A percentile compares a stretch with the other conserved stretches of the same genome.
These are phyloP conservation scores for Aspergillus ochraceus DNA, from an alignment of 2,329 filamentous ascomycete genomes.

Conservation along the genomic window DNA sequence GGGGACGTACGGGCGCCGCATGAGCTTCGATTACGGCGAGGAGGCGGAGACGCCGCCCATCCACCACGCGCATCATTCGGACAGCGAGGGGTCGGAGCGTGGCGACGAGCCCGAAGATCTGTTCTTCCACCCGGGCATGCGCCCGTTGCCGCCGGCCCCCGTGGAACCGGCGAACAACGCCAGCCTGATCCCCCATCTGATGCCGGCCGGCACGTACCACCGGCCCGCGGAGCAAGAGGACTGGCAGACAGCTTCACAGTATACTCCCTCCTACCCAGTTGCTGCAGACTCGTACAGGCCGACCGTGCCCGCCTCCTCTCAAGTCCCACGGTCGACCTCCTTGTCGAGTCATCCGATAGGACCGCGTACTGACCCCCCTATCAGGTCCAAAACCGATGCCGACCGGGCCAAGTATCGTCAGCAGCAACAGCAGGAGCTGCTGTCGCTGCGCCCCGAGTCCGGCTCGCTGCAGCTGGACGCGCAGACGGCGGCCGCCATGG, in stretches of 20 bases:
- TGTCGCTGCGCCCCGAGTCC: conserved; percentile 50
- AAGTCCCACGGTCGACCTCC: conserved; percentile 74
- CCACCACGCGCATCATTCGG: conserved; percentile 45
- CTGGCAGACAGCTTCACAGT: conserved; percentile 34
- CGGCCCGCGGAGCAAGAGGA: conserved; percentile 49
- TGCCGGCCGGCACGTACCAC: conserved; percentile 63
- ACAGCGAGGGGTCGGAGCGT: conserved; percentile 65
- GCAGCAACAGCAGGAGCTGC: conserved; percentile 46
- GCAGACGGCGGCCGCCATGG: conserved; percentile 52
- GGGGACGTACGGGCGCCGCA: conserved; percentile 60
- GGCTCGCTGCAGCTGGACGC: conserved; percentile 50
- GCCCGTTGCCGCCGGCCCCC: conserved; percentile 64
- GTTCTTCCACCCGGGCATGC: conserved; percentile 87
- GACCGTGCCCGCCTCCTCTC: conserved; percentile 44
- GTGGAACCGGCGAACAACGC: conserved; percentile 53
- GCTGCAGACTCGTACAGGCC: conserved; percentile 55
- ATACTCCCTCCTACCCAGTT: conserved; percentile 35
- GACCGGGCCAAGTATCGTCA: conserved; percentile 60
- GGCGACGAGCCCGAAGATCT: conserved; percentile 84
- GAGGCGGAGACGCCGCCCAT: conserved; percentile 70
- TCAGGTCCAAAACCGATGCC: conserved; percentile 90
- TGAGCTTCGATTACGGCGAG: conserved; percentile 92
- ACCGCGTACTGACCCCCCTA: conserved; percentile 76
- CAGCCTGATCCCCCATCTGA: conserved; percentile 46
- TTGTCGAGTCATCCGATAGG: conserved; percentile 78